Evolutionary conservation across 164 flowering plant species (phyloP).

Genomic region (Sextonia rubra): DNA sequence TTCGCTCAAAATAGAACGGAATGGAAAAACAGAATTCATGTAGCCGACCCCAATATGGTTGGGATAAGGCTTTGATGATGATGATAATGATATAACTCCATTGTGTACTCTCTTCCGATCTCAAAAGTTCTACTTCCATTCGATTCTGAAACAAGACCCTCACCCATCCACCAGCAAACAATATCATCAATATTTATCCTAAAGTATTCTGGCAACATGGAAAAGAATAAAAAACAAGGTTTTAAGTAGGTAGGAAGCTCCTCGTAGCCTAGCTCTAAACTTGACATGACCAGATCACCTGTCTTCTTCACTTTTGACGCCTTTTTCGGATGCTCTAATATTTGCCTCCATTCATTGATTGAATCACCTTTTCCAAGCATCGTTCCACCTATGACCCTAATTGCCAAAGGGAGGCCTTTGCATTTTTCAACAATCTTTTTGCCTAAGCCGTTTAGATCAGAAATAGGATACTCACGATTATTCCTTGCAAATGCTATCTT

Average conservation of each 20-base stretch:
- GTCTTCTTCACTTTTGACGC: neutral
- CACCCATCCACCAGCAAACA: neutral
- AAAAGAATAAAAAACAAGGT: slow-evolving; percentile 1
- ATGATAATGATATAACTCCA: neutral
- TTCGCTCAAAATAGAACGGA: too few species aligned
- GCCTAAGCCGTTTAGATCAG: neutral
- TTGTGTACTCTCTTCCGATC: neutral
- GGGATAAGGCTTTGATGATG: too few species aligned
- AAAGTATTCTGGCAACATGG: neutral
- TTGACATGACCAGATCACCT: neutral
- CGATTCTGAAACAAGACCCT: neutral
- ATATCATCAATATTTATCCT: neutral
- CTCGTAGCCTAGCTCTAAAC: neutral
- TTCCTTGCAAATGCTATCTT: slow-evolving; percentile 5
- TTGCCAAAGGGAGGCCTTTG: neutral
- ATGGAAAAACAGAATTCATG: too few species aligned
- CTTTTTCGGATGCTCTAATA: neutral
- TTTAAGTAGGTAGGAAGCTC: neutral
- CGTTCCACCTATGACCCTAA: slow-evolving; percentile 4
- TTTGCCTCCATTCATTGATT: neutral
- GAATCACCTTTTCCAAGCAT: slow-evolving; percentile 3
- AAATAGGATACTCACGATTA: neutral
- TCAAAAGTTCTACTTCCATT: neutral
- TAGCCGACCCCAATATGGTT: too few species aligned
- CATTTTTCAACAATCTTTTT: neutral